phyloP scores from a whole-genome alignment of 805 yeast species.

The Clavispora santaluciae region DNA sequence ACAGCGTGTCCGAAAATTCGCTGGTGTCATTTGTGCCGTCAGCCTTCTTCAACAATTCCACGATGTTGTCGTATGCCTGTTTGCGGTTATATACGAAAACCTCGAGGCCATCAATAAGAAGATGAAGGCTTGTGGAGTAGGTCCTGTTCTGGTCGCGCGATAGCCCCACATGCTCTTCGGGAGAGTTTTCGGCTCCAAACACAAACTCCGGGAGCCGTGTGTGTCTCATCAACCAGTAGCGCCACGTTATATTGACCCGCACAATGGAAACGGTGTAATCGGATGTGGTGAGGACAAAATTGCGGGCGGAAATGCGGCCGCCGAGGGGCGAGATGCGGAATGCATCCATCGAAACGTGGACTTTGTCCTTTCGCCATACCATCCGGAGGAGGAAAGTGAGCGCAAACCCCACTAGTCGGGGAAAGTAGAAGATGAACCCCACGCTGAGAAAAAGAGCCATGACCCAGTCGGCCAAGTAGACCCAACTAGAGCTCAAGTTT shows the following conservation, averaged over 20 bases:
- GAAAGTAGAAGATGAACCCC: constrained; percentile 69
- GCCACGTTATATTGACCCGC: constrained; percentile 78
- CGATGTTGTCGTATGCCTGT: constrained; percentile 64
- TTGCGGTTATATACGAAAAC: constrained; percentile 78
- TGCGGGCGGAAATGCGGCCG: constrained; percentile 76
- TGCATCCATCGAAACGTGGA: constrained; percentile 65
- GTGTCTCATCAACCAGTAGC: constrained; percentile 69
- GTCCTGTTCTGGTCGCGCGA: constrained; percentile 34
- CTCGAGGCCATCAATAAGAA: constrained; percentile 75
- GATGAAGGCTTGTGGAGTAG: constrained; percentile 51
- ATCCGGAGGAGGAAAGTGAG: constrained; percentile 49
- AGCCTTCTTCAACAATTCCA: constrained; percentile 32
- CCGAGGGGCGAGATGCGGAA: constrained; percentile 74
- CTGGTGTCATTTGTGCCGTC: background rate
- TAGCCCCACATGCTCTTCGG: constrained; percentile 8
- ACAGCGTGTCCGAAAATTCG: background rate
- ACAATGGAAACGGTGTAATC: constrained; percentile 68
- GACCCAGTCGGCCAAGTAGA: constrained; percentile 81
- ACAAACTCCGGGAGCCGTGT: constrained; percentile 36
- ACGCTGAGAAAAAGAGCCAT: constrained; percentile 58
- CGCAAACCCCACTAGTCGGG: constrained; percentile 61
- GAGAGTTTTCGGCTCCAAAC: constrained; percentile 10
- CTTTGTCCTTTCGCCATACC: constrained; percentile 59
- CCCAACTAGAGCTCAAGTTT: constrained; percentile 38
- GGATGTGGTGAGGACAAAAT: constrained; percentile 66